Evolutionary conservation across 1,284 basidiomycete genomes (phyloP).

Genomic region (Tranzscheliella williamsii): DNA sequence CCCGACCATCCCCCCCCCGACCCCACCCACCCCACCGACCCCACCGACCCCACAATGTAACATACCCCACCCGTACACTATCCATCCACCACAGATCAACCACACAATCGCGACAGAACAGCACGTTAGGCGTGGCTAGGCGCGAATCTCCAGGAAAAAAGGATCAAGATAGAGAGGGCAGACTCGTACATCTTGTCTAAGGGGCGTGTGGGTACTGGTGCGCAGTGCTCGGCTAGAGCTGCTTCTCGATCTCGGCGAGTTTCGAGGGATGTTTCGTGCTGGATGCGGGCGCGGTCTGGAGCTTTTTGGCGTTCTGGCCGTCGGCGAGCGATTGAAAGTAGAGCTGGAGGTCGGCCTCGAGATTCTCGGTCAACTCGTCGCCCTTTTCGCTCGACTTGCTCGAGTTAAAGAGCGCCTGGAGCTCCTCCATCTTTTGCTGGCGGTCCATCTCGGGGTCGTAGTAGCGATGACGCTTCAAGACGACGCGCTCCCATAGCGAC

Average conservation of each 20-base stretch:
- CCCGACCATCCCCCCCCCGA: too few relatives aligned
- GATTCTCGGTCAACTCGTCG: constrained; percentile 21
- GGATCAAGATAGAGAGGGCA: too few relatives aligned
- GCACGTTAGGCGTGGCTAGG: too few relatives aligned
- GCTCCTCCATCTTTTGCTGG: constrained; percentile 64
- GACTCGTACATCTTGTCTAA: too few relatives aligned
- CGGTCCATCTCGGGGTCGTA: constrained; percentile 66
- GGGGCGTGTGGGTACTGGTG: too few relatives aligned
- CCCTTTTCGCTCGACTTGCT: constrained; percentile 27
- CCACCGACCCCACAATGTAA: too few relatives aligned
- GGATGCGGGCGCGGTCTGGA: not conserved
- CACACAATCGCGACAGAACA: too few relatives aligned
- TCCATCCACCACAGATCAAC: too few relatives aligned
- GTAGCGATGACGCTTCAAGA: constrained; percentile 64
- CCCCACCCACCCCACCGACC: too few relatives aligned
- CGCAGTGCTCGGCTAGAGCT: too few relatives aligned
- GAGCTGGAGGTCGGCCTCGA: constrained; percentile 44
- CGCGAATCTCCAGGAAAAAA: too few relatives aligned
- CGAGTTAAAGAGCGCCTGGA: constrained; percentile 62
- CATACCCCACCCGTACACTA: too few relatives aligned
- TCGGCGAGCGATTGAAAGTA: constrained; percentile 50
- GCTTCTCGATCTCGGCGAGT: constrained; percentile 50
- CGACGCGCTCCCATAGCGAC: constrained; percentile 63
- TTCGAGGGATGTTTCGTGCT: constrained; percentile 33
- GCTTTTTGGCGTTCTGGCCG: constrained; percentile 20